Percentiles rank a stretch among this genome's conserved stretches.
Evolutionary conservation across 331 rosid species (phyloP).

Genomic region (Cydonia oblonga): DNA sequence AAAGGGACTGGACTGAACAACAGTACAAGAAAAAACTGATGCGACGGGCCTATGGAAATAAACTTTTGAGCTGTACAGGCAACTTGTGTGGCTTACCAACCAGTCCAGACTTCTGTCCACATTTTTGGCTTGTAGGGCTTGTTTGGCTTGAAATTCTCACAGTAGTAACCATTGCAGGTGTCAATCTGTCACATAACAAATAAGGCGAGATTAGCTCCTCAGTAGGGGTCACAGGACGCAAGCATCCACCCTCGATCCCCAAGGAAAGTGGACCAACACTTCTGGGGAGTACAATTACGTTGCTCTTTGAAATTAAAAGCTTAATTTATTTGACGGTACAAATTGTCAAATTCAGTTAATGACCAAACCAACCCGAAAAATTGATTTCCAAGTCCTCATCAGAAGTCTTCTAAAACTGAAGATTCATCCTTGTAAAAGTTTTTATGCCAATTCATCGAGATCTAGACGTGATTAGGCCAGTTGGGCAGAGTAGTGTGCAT

Average conservation of each 20-base stretch:
- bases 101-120: conserved; percentile 97
- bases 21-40: background rate
- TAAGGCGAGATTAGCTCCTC: background rate
- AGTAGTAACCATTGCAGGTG: conserved; percentile 88
- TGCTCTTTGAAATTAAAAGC: background rate
- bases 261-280: background rate
- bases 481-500: background rate
- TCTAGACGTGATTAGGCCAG: background rate
- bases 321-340: background rate
- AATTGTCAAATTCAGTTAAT: background rate
- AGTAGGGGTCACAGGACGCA: background rate
- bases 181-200: conserved; percentile 47
- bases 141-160: conserved; percentile 79
- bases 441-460: background rate
- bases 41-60: background rate
- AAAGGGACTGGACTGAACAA: no score
- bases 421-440: background rate
- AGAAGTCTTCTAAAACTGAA: background rate
- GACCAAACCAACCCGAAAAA: background rate
- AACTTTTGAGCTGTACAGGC: background rate
- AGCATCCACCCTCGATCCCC: background rate
- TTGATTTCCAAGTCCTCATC: background rate
- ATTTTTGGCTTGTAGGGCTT: conserved; percentile 65
- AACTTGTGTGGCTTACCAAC: conserved; percentile 57
- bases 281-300: background rate